Base-by-base conservation (phyloP, 148 eudicot genomes). In the Rhododendron mucronatum region DNA sequence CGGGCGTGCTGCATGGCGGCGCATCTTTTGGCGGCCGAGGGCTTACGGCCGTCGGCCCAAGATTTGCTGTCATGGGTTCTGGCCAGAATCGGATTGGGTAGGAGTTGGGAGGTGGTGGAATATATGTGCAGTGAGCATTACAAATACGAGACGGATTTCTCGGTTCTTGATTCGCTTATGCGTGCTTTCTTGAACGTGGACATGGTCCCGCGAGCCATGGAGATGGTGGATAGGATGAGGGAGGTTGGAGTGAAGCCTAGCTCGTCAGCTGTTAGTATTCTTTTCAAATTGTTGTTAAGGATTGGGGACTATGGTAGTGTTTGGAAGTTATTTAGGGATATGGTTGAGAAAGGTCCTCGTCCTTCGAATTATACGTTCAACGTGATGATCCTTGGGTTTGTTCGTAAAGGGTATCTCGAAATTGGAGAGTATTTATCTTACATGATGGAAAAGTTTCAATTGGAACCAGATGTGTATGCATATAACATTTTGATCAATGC, bases 321-420 rank as follows among this genome's bases (percentile, higher is more conserved):
- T 15, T 97, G 98, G 98, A 95, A 93, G 84, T 88, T 97, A 85
- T 90, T 97, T 79, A 91, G 95, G 82, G 98, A 94, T 90, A 95
- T 95, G 96, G 73, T 94, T 76, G 39, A 85, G 28, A 89, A 78
- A 84, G 96, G 99, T 28, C 98, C 99, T 86, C 26, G 74, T 61
- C 98, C 94, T 14, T 84, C 91, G 3, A 87, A 85, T 85, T 81
- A 83, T 88, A 87, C 90, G 2, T 97, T 92, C 69, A 95, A 91
- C 88, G 89, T 75, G 63, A 88, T 94, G 92, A 92, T 97, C 84
- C 93, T 88, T 85, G 98, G 95, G 59, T 95, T 97, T 89, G 92
- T 97, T 91, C 92, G 90, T 82, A 93, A 89, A 77, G 98, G 96
- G 26, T 84, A 74, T 87, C 71, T 94, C 85, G 82, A 85, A n/a